A percentile compares a stretch with the other conserved stretches of the same genome.
phyloP scores from a whole-genome alignment of 2,329 filamentous ascomycete genomes.

The Diplocarpon rosae region DNA sequence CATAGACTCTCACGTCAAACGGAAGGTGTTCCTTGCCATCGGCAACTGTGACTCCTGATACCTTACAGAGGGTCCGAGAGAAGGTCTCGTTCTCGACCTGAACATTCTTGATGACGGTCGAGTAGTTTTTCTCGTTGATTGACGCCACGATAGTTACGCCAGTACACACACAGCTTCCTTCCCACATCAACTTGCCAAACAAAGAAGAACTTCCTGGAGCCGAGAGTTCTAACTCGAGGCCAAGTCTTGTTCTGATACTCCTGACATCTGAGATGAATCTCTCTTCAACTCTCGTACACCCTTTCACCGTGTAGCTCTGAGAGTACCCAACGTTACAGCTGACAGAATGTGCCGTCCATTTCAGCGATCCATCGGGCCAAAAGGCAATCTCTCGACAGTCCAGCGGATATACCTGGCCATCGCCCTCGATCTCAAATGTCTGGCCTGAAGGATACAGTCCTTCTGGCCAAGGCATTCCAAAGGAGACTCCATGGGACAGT shows the following conservation, averaged over 20 bases:
- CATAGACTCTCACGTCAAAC: background rate
- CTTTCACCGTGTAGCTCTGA: conserved; percentile 1
- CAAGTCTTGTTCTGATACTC: background rate
- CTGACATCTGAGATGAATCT: background rate
- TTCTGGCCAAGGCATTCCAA: conserved; percentile 3
- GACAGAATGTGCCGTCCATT: conserved; percentile 5
- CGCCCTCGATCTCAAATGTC: background rate
- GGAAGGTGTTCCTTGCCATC: conserved; percentile 2
- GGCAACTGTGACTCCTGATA: background rate
- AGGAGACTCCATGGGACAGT: conserved; percentile 1
- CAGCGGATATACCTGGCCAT: background rate
- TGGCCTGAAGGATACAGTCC: conserved; percentile 2
- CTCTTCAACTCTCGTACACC: background rate
- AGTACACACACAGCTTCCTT: background rate
- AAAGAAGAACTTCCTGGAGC: background rate
- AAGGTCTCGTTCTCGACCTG: conserved; percentile 3
- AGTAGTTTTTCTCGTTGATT: background rate
- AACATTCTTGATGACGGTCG: background rate
- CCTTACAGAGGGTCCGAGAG: conserved; percentile 1
- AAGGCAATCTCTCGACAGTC: conserved; percentile 3
- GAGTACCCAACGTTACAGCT: background rate
- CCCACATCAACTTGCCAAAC: background rate
- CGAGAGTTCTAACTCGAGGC: conserved; percentile 1
- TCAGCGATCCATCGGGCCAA: conserved; percentile 4
- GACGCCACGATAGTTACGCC: conserved; percentile 2